A percentile compares a stretch with the other conserved stretches of the same genome.
phyloP scores from a whole-genome alignment of 345 rosid species.

The Citropsis articulata region DNA sequence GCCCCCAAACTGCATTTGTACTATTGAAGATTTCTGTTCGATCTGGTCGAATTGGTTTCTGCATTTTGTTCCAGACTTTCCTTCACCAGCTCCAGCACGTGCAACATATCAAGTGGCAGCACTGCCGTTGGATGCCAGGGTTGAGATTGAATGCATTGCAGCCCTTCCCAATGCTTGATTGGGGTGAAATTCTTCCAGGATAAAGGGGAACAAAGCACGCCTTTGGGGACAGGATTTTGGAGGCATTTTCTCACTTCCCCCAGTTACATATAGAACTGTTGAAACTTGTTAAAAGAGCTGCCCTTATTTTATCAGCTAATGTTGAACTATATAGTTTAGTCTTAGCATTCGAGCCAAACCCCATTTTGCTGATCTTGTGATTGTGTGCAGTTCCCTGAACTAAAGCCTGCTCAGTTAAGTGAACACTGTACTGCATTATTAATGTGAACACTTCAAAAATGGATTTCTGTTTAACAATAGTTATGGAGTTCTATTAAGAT shows the following conservation, averaged over 20 bases:
- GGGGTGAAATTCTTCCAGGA: background rate
- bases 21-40: background rate
- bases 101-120: conserved; percentile 96
- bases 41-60: background rate
- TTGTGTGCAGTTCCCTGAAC: background rate
- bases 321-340: background rate
- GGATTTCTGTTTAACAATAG: background rate
- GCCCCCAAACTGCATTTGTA: background rate
- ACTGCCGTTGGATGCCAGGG: conserved; percentile 78
- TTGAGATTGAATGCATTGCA: conserved; percentile 96
- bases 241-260: background rate
- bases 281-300: background rate
- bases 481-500: background rate
- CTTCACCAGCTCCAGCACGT: conserved; percentile 80
- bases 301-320: background rate
- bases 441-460: background rate
- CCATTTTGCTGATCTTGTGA: background rate
- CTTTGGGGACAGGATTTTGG: background rate
- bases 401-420: background rate
- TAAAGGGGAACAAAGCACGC: background rate
- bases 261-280: background rate
- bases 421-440: too few relatives aligned
- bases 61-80: conserved; percentile 60
- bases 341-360: too few relatives aligned
- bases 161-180: conserved; percentile 29